Base-by-base conservation (phyloP, 805 yeast genomes). In the Yamadazyma sp. region DNA sequence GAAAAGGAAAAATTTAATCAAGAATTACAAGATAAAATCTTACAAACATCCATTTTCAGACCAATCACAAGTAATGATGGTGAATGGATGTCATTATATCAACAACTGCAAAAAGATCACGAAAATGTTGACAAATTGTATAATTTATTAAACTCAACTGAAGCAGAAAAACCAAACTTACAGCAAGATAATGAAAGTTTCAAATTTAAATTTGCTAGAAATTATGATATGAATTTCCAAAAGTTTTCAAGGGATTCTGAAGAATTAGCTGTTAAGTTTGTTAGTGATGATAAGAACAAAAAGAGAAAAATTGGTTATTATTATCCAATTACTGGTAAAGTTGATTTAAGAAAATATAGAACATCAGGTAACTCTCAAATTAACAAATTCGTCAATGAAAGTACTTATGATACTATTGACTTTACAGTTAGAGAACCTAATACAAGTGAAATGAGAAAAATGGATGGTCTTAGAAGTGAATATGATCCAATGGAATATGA, bases 331-430 rank as follows among this genome's bases (percentile, higher is more conserved):
- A 66, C 75, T 10, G 87, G 89, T 23, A 79, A 82, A 48, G 72
- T 86, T 27, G 93, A 82, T 46, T 76, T 93, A 54, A 87, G 85
- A 65, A 82, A 91, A 55, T 80, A 95, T 56, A 78, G 96, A 59
- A 77, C 87, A 10, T 81, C 77, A 24, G 69, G 77, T 30, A 73
- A 67, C 45, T 50, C 62, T n/a, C 71, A 68, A 35, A 62, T 78
- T 44, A 74, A 73, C 44, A 73, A 76, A 22, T 72, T 73, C 33
- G 69, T 80, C 38, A 70, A 71, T 38, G 78, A 73, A 21, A 62
- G 74, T 36, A 77, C 84, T 16, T 60, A 73, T 42, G 91, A 81
- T 53, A 75, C 70, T 27, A 67, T 86, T 31, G 75, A 80, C 35
- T 65, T 82, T 43, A 66, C 70, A 31, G 60, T 86, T 36, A 73